Percentiles rank a stretch among this genome's conserved stretches.
phyloP scores from a whole-genome alignment of 495 filamentous ascomycete species.

The Hypoxylon crocopeplum region DNA sequence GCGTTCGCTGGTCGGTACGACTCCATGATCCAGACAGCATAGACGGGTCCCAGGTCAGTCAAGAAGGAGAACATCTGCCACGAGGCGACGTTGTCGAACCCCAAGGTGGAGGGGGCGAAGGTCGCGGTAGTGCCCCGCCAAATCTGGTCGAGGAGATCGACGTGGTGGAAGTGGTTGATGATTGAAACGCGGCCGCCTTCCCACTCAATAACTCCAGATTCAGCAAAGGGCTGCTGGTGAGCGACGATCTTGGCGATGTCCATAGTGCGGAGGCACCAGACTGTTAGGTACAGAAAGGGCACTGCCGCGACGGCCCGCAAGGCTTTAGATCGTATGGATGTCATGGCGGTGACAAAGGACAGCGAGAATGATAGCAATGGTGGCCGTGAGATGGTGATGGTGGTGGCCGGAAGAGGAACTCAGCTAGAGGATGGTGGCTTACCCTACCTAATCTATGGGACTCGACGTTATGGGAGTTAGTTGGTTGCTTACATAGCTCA shows the following conservation, averaged over 20 bases:
- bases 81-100: conserved; percentile 14
- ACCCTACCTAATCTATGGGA: too few species aligned
- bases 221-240: conserved; percentile 3
- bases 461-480: too few species aligned
- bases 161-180: conserved; percentile 15
- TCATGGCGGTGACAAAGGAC: too few species aligned
- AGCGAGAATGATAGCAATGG: too few species aligned
- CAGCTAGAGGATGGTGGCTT: too few species aligned
- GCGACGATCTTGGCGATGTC: conserved; percentile 11
- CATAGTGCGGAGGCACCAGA: conserved; percentile 14
- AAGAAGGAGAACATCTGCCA: conserved; percentile 31
- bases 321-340: not conserved
- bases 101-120: conserved; percentile 17
- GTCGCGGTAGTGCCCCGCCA: conserved; percentile 17
- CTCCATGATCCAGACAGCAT: conserved; percentile 26
- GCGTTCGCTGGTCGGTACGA: conserved; percentile 10
- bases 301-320: conserved; percentile 8
- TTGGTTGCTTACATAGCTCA: too few species aligned
- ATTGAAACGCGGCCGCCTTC: conserved; percentile 16
- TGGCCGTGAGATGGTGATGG: too few species aligned
- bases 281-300: conserved; percentile 18
- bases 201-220: conserved; percentile 25
- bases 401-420: too few species aligned
- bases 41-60: conserved; percentile 17
- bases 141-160: conserved; percentile 10